A percentile compares a stretch with the other conserved stretches of the same genome.
phyloP scores from a whole-genome alignment of 352 stramenopile species.

The Pelagophyceae sp. region DNA sequence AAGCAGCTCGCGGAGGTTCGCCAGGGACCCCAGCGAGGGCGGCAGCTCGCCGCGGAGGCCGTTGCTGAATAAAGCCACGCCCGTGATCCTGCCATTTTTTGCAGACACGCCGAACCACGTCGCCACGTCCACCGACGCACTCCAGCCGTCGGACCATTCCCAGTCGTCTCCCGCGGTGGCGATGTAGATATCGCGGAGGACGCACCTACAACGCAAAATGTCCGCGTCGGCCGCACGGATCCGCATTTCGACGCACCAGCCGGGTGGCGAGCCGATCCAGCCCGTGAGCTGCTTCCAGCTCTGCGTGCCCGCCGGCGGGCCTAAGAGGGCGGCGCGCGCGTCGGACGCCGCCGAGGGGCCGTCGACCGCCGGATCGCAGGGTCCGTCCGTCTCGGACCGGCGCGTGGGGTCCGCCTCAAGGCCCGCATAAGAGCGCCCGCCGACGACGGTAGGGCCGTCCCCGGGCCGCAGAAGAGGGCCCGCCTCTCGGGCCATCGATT shows the following conservation, averaged over 20 bases:
- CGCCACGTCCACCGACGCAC: not conserved
- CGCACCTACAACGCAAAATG: too few species aligned
- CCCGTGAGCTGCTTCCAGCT: conserved; percentile 7
- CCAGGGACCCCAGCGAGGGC: not conserved
- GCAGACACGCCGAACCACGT: not conserved
- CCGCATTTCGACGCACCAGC: too few species aligned
- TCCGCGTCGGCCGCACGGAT: too few species aligned
- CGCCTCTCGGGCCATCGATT: too few species aligned
- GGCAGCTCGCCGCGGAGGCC: not conserved
- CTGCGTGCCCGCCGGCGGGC: not conserved
- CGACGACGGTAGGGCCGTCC: too few species aligned
- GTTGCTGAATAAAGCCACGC: not conserved
- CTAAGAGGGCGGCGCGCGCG: not conserved
- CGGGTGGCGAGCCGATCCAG: conserved; percentile 6
- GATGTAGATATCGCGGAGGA: not conserved
- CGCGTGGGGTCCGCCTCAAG: too few species aligned
- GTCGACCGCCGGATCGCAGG: not conserved
- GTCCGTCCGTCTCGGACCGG: too few species aligned
- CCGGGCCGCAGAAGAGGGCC: too few species aligned
- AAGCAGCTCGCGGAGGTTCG: conserved; percentile 5
- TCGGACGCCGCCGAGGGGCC: not conserved
- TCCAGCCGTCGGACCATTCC: conserved; percentile 2
- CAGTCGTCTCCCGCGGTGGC: not conserved
- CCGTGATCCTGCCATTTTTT: not conserved
- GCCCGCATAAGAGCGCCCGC: too few species aligned